Evolutionary conservation across 2,329 filamentous ascomycete genomes (phyloP).

Genomic region (Exophiala aquamarina): DNA sequence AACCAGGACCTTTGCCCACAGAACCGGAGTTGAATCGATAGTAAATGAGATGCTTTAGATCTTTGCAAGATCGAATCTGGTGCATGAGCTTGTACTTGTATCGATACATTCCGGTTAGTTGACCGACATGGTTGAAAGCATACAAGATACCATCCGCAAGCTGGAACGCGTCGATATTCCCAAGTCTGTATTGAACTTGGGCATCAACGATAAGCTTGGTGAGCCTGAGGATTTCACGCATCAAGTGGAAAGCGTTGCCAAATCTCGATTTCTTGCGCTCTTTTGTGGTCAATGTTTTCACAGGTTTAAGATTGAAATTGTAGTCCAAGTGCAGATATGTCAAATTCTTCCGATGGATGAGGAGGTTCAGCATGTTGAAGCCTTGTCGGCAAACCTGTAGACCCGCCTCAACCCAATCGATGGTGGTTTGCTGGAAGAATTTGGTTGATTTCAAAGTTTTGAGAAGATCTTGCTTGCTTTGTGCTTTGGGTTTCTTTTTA

Average conservation of each 20-base stretch:
- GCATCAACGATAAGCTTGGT: conserved; percentile 98
- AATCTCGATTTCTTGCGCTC: conserved; percentile 99
- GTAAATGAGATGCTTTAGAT: conserved; percentile 98
- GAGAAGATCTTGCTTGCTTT: conserved; percentile 91
- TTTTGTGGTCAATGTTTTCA: conserved; percentile 97
- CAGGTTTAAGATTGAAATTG: conserved; percentile 98
- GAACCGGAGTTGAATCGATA: conserved; percentile 97
- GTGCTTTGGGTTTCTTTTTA: conserved; percentile 90
- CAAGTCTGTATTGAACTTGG: conserved; percentile 94
- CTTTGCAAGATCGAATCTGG: conserved; percentile 98
- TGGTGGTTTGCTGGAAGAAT: conserved; percentile 99
- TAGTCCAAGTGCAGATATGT: conserved; percentile 98
- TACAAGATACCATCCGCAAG: conserved; percentile 98
- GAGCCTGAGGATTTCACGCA: conserved; percentile 93
- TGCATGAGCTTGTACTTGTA: conserved; percentile 99
- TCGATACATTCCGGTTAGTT: conserved; percentile 98
- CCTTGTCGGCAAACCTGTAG: conserved; percentile 96
- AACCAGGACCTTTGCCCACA: conserved; percentile 95
- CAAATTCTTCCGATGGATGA: conserved; percentile 97
- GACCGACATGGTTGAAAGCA: conserved; percentile 97
- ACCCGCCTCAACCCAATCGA: conserved; percentile 98
- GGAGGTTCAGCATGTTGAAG: conserved; percentile 97
- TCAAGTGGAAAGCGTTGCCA: conserved; percentile 97
- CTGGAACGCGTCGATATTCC: conserved; percentile 98
- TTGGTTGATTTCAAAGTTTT: conserved; percentile 92